Evolutionary conservation across 805 yeast species (phyloP).

Genomic region (Starmerella vaccinii): DNA sequence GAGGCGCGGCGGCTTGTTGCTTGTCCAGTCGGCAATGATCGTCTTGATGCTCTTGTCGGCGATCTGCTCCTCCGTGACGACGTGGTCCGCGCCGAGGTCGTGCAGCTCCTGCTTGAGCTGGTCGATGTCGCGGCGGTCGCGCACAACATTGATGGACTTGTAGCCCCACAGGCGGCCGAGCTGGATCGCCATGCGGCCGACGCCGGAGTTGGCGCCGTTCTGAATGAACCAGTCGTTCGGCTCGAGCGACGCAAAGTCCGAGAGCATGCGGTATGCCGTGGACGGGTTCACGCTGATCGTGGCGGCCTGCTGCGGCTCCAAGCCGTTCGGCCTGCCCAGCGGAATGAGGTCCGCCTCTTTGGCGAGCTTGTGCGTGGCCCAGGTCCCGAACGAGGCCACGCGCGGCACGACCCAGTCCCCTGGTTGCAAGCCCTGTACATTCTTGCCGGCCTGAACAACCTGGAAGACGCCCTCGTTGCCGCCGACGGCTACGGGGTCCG

Average conservation of each 20-base stretch:
- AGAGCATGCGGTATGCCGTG: conserved; percentile 82
- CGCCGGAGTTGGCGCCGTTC: conserved; percentile 94
- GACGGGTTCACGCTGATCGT: conserved; percentile 87
- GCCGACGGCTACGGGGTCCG: conserved; percentile 66
- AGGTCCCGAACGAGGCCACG: conserved; percentile 75
- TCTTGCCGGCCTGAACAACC: conserved; percentile 40
- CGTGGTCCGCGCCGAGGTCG: conserved; percentile 72
- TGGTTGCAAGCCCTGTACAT: conserved; percentile 37
- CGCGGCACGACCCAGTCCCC: conserved; percentile 90
- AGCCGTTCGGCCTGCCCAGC: conserved; percentile 40
- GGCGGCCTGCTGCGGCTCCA: conserved; percentile 48
- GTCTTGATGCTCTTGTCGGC: conserved; percentile 55
- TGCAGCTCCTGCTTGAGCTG: conserved; percentile 45
- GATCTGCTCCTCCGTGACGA: conserved; percentile 80
- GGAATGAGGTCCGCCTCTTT: conserved; percentile 44
- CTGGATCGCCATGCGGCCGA: conserved; percentile 84
- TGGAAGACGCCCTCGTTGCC: conserved; percentile 93
- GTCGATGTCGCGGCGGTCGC: conserved; percentile 75
- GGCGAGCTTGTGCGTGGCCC: conserved; percentile 72
- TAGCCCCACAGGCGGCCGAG: conserved; percentile 67
- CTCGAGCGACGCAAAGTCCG: conserved; percentile 49
- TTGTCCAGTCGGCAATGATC: conserved; percentile 39
- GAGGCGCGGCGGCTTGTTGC: conserved; percentile 47
- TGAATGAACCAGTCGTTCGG: conserved; percentile 85
- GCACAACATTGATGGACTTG: conserved; percentile 76